A percentile compares a stretch with the other conserved stretches of the same genome.
Evolutionary conservation across 768 basidiomycete species (phyloP).

Genomic region (Pleurotus cornucopiae): DNA sequence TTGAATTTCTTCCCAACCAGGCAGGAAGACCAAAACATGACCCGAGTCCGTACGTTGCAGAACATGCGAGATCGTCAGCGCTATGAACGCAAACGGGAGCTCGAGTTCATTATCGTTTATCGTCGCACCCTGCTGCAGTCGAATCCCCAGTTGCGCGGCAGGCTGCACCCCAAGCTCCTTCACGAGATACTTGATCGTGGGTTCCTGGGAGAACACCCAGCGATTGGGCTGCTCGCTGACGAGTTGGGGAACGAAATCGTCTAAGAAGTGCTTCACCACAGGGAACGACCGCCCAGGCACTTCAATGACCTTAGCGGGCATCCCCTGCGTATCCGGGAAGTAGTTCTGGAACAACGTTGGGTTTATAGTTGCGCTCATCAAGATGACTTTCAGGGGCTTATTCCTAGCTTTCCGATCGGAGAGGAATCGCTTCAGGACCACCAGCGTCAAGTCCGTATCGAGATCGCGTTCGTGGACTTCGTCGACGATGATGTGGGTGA

Average conservation of each 20-base stretch:
- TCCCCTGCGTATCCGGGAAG: constrained; percentile 61
- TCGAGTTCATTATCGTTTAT: constrained; percentile 53
- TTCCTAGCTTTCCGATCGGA: constrained; percentile 66
- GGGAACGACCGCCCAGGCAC: constrained; percentile 92
- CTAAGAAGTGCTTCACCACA: constrained; percentile 76
- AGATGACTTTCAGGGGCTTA: constrained; percentile 76
- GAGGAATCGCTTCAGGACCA: constrained; percentile 82
- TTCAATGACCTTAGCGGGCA: constrained; percentile 67
- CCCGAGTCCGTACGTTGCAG: constrained; percentile 71
- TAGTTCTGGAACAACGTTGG: constrained; percentile 86
- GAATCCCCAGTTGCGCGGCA: constrained; percentile 10
- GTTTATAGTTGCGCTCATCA: constrained; percentile 97
- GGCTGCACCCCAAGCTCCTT: constrained; percentile 51
- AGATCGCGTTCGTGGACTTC: constrained; percentile 96
- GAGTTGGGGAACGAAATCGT: constrained; percentile 64
- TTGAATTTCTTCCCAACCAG: constrained; percentile 91
- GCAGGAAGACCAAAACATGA: constrained; percentile 86
- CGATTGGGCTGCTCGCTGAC: constrained; percentile 22
- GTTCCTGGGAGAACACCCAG: constrained; percentile 72
- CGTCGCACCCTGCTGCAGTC: neutral
- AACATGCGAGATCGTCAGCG: constrained; percentile 76
- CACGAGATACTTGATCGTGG: constrained; percentile 65
- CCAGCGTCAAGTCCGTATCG: constrained; percentile 86
- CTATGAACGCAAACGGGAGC: constrained; percentile 77
- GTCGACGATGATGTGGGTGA: constrained; percentile 91